Evolutionary conservation across 352 stramenopile genomes (phyloP).

Genomic region (Phytopythium sindhum): DNA sequence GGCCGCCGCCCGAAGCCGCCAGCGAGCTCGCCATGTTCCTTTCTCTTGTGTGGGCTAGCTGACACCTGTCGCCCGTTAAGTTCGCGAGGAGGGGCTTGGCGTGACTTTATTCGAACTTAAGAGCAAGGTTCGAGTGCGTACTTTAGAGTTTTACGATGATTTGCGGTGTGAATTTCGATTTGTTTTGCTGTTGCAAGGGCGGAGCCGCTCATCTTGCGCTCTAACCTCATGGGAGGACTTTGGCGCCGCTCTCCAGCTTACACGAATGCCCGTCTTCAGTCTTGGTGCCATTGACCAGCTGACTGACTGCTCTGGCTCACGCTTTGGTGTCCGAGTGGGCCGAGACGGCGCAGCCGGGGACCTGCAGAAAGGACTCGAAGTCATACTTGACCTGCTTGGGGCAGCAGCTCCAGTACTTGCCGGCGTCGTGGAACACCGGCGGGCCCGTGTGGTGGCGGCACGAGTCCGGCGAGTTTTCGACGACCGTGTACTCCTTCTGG

Average conservation of each 20-base stretch:
- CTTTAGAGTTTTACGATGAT: neutral
- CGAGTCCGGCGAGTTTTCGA: constrained; percentile 69
- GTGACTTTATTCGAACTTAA: neutral
- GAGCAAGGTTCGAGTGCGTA: neutral
- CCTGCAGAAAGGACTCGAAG: constrained; percentile 92
- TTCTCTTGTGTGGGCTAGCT: neutral
- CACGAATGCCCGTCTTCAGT: neutral
- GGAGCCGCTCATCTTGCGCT: too few relatives aligned
- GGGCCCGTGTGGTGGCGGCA: constrained; percentile 86
- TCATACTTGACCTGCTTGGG: constrained; percentile 92
- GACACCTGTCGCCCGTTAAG: neutral
- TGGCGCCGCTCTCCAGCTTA: too few relatives aligned
- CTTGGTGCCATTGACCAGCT: too few relatives aligned
- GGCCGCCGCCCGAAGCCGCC: neutral
- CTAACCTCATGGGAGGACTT: too few relatives aligned
- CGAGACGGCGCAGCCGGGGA: constrained; percentile 82
- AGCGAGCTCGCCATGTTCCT: neutral
- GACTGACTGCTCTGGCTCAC: neutral
- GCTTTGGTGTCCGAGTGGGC: constrained; percentile 78
- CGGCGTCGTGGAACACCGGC: constrained; percentile 91
- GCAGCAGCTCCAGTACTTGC: constrained; percentile 94
- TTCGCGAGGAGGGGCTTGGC: neutral
- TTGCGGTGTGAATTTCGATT: neutral
- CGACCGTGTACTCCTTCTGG: constrained; percentile 90
- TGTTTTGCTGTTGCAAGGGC: too few relatives aligned